These are phyloP conservation scores for Rubroboletus pulcherrimus DNA, from an alignment of 768 basidiomycete genomes.

Conservation along the genomic window DNA sequence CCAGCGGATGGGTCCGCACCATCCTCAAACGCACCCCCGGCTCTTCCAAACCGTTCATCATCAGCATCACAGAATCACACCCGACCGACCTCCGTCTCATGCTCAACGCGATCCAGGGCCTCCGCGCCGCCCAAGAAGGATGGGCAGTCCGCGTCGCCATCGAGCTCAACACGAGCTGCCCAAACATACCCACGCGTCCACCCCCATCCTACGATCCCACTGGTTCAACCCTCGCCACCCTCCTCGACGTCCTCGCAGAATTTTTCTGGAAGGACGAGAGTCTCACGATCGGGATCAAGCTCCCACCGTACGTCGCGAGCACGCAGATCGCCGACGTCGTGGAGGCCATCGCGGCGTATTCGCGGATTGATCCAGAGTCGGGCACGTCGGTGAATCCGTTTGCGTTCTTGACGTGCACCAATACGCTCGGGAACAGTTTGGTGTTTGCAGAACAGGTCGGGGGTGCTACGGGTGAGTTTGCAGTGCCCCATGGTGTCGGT, in stretches of 20 bases:
- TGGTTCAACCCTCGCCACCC: conserved; percentile 39
- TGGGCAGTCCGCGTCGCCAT: conserved; percentile 52
- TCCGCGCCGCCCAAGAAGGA: conserved; percentile 40
- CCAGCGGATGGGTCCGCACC: conserved; percentile 47
- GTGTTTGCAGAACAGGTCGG: conserved; percentile 55
- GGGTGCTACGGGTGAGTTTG: conserved; percentile 36
- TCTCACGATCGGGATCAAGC: conserved; percentile 70
- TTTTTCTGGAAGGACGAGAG: conserved; percentile 47
- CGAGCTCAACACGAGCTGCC: conserved; percentile 84
- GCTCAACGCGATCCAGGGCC: conserved; percentile 55
- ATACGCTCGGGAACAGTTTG: conserved; percentile 71
- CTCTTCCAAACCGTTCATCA: conserved; percentile 63
- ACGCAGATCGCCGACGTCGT: conserved; percentile 60
- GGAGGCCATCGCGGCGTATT: conserved; percentile 41
- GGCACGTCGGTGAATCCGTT: conserved; percentile 42
- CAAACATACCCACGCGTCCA: conserved; percentile 62
- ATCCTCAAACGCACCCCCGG: conserved; percentile 35
- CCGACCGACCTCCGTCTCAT: conserved; percentile 49
- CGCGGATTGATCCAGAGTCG: conserved; percentile 11
- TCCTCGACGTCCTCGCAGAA: conserved; percentile 53
- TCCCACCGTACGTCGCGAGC: conserved; percentile 68
- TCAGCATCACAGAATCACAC: conserved; percentile 70
- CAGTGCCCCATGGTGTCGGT: conserved; percentile 62
- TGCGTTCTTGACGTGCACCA: conserved; percentile 76
- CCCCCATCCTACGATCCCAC: conserved; percentile 64